Evolutionary conservation across 129 eudicot genomes (phyloP).

Genomic region (Flaveria robusta): DNA sequence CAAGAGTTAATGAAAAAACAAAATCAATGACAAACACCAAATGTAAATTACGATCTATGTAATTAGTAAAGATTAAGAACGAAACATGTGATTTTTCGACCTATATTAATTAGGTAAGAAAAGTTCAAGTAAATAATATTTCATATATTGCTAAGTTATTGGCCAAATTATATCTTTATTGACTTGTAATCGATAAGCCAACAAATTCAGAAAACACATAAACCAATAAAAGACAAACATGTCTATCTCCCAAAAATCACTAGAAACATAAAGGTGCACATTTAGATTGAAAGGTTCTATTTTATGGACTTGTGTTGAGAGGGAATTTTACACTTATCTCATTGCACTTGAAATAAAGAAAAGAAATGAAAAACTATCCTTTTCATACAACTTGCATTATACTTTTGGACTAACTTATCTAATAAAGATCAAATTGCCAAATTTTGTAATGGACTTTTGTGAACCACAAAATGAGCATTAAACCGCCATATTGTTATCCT

Average conservation of each 20-base stretch:
- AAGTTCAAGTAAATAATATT: neutral
- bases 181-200: neutral
- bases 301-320: neutral
- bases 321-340: conserved; percentile 9
- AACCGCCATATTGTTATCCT: conserved; percentile 17
- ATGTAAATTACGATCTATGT: too few relatives aligned
- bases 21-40: too few relatives aligned
- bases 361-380: neutral
- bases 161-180: neutral
- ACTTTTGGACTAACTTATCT: conserved; percentile 7
- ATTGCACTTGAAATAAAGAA: neutral
- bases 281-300: neutral
- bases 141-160: neutral
- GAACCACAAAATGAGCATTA: conserved; percentile 18
- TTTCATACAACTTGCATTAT: conserved; percentile 7
- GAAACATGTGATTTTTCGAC: too few relatives aligned
- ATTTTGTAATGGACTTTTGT: neutral
- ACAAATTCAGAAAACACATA: neutral
- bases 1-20: too few relatives aligned
- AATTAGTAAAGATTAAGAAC: too few relatives aligned
- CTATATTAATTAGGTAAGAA: too few relatives aligned
- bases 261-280: neutral
- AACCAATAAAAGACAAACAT: conserved; percentile 8
- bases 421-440: neutral
- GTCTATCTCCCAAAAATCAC: conserved; percentile 2